Evolutionary conservation across 441 rosid genomes (phyloP).

Genomic region (Eruca vesicaria): DNA sequence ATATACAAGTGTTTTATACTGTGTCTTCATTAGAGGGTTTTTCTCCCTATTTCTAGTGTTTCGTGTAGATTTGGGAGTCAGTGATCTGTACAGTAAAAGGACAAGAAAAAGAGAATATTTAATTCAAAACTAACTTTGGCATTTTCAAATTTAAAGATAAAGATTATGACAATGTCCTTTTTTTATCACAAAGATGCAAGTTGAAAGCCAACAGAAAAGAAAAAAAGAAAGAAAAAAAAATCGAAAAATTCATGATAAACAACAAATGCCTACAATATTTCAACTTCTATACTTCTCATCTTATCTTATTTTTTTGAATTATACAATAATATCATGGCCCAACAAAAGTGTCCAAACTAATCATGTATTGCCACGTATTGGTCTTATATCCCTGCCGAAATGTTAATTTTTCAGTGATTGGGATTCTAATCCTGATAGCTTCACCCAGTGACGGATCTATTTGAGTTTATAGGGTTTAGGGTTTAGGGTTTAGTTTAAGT

Average conservation of each 20-base stretch:
- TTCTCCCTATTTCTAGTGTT: conserved; percentile 19
- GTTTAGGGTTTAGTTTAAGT: too few species aligned
- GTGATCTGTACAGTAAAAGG: conserved; percentile 17
- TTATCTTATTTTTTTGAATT: conserved; percentile 4
- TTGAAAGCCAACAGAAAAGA: background rate
- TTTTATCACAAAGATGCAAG: conserved; percentile 10
- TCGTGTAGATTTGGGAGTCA: conserved; percentile 30
- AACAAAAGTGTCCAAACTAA: too few species aligned
- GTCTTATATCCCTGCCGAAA: too few species aligned
- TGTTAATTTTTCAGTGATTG: too few species aligned
- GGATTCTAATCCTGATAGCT: too few species aligned
- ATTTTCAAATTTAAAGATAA: conserved; percentile 19
- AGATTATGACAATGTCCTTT: conserved; percentile 7
- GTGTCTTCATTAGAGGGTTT: conserved; percentile 13
- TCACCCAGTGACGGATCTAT: too few species aligned
- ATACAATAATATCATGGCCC: too few species aligned
- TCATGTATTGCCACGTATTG: too few species aligned
- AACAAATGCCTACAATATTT: background rate
- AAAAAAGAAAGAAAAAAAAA: background rate
- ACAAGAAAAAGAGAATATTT: conserved; percentile 10
- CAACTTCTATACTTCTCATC: background rate
- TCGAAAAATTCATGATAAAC: background rate
- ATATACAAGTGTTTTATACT: conserved; percentile 18
- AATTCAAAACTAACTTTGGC: conserved; percentile 1
- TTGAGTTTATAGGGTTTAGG: too few species aligned